Conservation (phyloP, 441 rosid species). For the Erodium texanum region DNA sequence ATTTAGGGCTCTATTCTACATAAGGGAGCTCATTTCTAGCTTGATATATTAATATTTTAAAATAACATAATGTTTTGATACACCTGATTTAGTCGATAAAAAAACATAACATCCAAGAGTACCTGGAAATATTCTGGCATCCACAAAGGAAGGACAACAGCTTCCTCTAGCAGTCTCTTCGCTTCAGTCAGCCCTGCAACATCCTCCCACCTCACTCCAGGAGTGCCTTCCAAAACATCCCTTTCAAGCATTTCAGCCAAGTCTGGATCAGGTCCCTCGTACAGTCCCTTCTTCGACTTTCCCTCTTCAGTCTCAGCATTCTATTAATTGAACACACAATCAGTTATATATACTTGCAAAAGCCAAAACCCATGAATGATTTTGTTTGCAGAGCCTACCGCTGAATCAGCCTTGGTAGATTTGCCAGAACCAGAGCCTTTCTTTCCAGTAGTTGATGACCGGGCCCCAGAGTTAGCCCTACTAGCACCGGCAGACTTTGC, state of each 20-base stretch:
- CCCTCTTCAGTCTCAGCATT: conserved; percentile 91
- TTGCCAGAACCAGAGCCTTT: conserved; percentile 63
- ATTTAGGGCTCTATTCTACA: too few relatives aligned
- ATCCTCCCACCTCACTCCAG: conserved; percentile 99
- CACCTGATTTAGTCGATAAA: too few relatives aligned
- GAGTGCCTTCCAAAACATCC: conserved; percentile 94
- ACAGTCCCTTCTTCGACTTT: conserved; percentile 62
- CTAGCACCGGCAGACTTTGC: conserved; percentile 52
- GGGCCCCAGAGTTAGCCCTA: conserved; percentile 49
- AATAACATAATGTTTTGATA: too few relatives aligned
- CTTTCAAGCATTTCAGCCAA: conserved; percentile 98
- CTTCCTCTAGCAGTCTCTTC: conserved; percentile 94
- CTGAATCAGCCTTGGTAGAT: conserved; percentile 64
- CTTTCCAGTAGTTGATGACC: conserved; percentile 71
- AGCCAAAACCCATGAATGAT: neutral
- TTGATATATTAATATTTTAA: too few relatives aligned
- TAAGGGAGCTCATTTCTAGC: too few relatives aligned
- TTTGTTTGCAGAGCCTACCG: conserved; percentile 27
- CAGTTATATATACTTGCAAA: conserved; percentile 4
- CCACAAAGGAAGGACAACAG: conserved; percentile 99
- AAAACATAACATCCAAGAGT: conserved; percentile 11
- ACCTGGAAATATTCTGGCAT: conserved; percentile 99
- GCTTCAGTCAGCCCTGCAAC: conserved; percentile 99
- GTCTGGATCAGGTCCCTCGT: conserved; percentile 96
- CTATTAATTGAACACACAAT: conserved; percentile 30